Base-by-base conservation (phyloP, 805 yeast species). In the Naumovozyma dairenensis region DNA sequence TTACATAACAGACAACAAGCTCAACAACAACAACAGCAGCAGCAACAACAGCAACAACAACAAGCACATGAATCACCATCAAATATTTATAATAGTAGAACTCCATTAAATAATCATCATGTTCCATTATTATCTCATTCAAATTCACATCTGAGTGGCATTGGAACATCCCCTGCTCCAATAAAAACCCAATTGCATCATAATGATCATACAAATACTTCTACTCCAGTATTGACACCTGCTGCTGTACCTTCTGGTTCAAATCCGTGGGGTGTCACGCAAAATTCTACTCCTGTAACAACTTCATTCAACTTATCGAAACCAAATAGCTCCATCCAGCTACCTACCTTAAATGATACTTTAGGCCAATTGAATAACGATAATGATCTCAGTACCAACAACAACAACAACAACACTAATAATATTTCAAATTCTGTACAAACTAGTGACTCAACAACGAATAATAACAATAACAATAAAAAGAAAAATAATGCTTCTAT, bases 191-290 rank as follows among this genome's bases (percentile, higher is more conserved):
- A 50, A 16, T 37, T 55, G 32, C 49, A 51, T 38, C 40, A 45
- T n/a, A 50, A 49, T 29, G 21, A 22, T 13, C 29, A 27, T 15
- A 37, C 46, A 3, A 36, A 38, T 14, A 35, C 40, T 14, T 32
- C 51, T 6, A 43, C 59, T 3, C 56, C 59, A 15, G 43, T 48
- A 5, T 33, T 55, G 28, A 55, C 55, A 1, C 60, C 60, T 3
- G 59, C 60, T 3, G 52, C 55, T 13, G 46, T 45, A 13, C 59
- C 58, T 21, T 40, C 49, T 5, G 57, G 58, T 6, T 43, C 54
- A 8, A 55, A 55, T 28, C 57, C 60, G 24, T 55, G 60, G 60
- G 60, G 60, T 22, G 48, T 55, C 20, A 45, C 51, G 12, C 57
- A 55, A 35, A 35, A 49, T 13, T 30, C 57, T 9, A 47, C 57